Conservation (phyloP, 805 yeast species). For the Ogataea methylovora region DNA sequence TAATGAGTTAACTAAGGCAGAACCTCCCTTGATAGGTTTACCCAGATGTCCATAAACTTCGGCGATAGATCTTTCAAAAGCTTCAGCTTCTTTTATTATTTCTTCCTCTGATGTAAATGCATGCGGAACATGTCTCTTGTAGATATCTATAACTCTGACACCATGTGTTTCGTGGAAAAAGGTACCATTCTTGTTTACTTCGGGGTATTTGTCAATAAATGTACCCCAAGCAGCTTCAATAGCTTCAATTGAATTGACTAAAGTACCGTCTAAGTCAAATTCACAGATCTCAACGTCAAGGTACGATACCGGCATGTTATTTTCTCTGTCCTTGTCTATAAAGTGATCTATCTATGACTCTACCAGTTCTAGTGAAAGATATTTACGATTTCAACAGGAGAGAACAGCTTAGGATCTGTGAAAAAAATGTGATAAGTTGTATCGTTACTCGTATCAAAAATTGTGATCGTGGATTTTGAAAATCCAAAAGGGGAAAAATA, state of each 20-base stretch:
- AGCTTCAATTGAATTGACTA: slow-evolving; percentile 76
- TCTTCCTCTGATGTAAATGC: slow-evolving; percentile 10
- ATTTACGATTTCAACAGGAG: too few relatives aligned
- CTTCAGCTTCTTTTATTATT: slow-evolving; percentile 9
- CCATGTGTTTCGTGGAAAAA: slow-evolving; percentile 76
- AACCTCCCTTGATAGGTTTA: slow-evolving; percentile 70
- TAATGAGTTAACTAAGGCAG: slow-evolving; percentile 48
- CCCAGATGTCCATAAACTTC: slow-evolving; percentile 68
- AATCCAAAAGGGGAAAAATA: too few relatives aligned
- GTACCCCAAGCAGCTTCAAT: slow-evolving; percentile 80
- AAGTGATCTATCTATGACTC: too few relatives aligned
- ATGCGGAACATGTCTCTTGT: slow-evolving; percentile 59
- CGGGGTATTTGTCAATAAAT: slow-evolving; percentile 61
- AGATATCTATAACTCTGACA: slow-evolving; percentile 73
- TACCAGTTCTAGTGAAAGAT: too few relatives aligned
- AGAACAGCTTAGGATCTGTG: too few relatives aligned
- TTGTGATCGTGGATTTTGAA: too few relatives aligned
- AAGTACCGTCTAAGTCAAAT: slow-evolving; percentile 84
- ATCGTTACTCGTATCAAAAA: too few relatives aligned
- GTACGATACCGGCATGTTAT: not conserved
- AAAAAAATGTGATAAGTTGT: too few relatives aligned
- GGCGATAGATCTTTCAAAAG: slow-evolving; percentile 62
- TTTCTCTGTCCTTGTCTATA: too few relatives aligned
- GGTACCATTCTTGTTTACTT: slow-evolving; percentile 29
- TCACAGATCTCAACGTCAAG: slow-evolving; percentile 23